Evolutionary conservation across 2,329 filamentous ascomycete species (phyloP), one percentile per base, ranked within the genome.

Genomic region (Pseudopyricularia javanii): DNA sequence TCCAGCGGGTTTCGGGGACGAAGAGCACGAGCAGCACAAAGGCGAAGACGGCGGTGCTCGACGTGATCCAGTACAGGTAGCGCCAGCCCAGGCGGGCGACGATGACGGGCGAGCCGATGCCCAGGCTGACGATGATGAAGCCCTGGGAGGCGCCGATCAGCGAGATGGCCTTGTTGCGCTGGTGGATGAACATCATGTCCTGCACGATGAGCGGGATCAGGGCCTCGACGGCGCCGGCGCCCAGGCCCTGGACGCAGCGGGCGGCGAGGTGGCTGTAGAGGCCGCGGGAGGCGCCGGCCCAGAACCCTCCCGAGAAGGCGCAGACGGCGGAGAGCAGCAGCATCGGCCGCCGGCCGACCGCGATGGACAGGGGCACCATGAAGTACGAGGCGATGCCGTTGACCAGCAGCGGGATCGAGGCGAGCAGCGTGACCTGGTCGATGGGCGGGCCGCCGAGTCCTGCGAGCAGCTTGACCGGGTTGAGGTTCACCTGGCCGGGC

Each of bases 381-480:
- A 69, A 54, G 53, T 66, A 69, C 54, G 56, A 57, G 62, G 67
- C 68, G 26, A 70, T 59, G 17, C 67, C 67, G 50, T 70, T 68
- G 52, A 69, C 68, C 7, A 71, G 56, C 2, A 66, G 54, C 12
- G 65, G 65, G 8, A 64, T 54, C 2, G 64, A 63, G 0, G 60
- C 55, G 12, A 67, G 58, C 52, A 67, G 55, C 22, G 63, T 56
- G 12, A 67, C 59, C 49, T 62, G 54, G 49, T 53, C 59, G n/a
- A 66, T 51, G 0, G 64, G 61, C 15, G 64, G 64, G 2, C 59
- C 59, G 17, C 60, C 57, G 35, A 60, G 58, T 2, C 57, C 57
- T 7, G 62, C 55, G 4, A 64, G 58, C 7, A 63, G 50, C 30
- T 56, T 55, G 47, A 66, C 52, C 8, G 62, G 59, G 54, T 64